Evolutionary conservation across 805 yeast species (phyloP), one percentile per base, ranked within the genome.

Genomic region (Yarrowia osloensis): DNA sequence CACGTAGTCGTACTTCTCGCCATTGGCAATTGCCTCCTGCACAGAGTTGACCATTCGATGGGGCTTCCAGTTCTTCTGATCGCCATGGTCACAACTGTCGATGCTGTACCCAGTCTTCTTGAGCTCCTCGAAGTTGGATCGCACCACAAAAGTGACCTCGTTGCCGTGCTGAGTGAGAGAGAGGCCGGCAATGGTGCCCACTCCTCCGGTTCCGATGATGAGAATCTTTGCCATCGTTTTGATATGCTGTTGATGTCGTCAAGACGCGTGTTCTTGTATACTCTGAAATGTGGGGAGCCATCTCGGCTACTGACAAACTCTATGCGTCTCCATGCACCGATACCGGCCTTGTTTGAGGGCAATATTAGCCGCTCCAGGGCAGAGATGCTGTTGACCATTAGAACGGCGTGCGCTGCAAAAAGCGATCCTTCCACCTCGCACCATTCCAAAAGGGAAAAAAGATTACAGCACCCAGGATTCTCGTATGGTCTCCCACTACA

Each of bases 131-230:
- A 86, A 88, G 71, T 86, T 88, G 28, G 91, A 83, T 73, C 95
- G 82, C 3, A 87, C 82, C 5, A 88, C 88, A 15, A 85, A 78
- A 2, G 91, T 85, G 13, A 89, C 86, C 26, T 79, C 79, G 49
- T 79, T 75, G 0, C 82, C 84, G 50, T 82, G 79, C 46, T 75
- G 74, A 70, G 80, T 81, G 35, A 91, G 79, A 0, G 89, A 85
- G 61, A 87, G 81, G 0, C 96, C 90, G 2, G 88, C 87, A 37
- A 91, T 84, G 19, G 91, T 82, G 40, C 97, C 97, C 12, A 91
- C 95, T 42, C 96, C 97, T 17, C 97, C 97, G 49, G 91, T 83
- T 12, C 97, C 97, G 44, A 90, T 82, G 12, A 90, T 78, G 13
- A 90, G 79, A 19, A 87, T 86, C 63, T 80, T 79, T 8, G 61